A percentile compares a stretch with the other conserved stretches of the same genome.
phyloP scores from a whole-genome alignment of 2,329 filamentous ascomycete genomes.

The Piedraia hortae region DNA sequence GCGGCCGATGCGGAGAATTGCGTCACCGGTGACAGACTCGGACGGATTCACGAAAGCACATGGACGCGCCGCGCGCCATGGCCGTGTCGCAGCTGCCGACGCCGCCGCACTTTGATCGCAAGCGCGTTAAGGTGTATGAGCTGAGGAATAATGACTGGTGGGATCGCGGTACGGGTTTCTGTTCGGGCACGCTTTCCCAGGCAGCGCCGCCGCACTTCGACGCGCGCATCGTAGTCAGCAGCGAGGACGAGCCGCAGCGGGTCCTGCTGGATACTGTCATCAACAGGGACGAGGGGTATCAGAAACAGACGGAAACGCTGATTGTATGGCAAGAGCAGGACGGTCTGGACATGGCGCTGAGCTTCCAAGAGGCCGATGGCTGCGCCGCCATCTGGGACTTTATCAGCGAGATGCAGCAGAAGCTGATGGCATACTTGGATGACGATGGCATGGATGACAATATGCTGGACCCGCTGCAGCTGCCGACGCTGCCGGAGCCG shows the following conservation, averaged over 20 bases:
- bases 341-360: slow-evolving; percentile 86
- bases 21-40: too few species aligned
- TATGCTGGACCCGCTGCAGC: slow-evolving; percentile 41
- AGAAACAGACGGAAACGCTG: slow-evolving; percentile 95
- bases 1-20: slow-evolving; percentile 1
- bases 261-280: slow-evolving; percentile 74
- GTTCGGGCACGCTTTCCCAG: slow-evolving; percentile 45
- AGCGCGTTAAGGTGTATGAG: slow-evolving; percentile 93
- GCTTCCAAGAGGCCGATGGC: slow-evolving; percentile 90
- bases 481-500: slow-evolving; percentile 49
- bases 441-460: slow-evolving; percentile 83
- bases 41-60: too few species aligned
- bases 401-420: slow-evolving; percentile 59
- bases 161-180: slow-evolving; percentile 89
- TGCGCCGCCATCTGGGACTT: slow-evolving; percentile 92
- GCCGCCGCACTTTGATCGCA: slow-evolving; percentile 17
- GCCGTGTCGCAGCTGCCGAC: slow-evolving; percentile 1
- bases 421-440: slow-evolving; percentile 27
- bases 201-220: slow-evolving; percentile 32
- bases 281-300: slow-evolving; percentile 79
- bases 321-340: slow-evolving; percentile 94
- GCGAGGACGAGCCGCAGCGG: slow-evolving; percentile 68
- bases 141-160: slow-evolving; percentile 98
- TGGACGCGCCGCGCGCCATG: slow-evolving; percentile 1
- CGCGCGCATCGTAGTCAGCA: slow-evolving; percentile 68